phyloP scores from a whole-genome alignment of 305 asterid genomes.

The Fraxinus albicans region DNA sequence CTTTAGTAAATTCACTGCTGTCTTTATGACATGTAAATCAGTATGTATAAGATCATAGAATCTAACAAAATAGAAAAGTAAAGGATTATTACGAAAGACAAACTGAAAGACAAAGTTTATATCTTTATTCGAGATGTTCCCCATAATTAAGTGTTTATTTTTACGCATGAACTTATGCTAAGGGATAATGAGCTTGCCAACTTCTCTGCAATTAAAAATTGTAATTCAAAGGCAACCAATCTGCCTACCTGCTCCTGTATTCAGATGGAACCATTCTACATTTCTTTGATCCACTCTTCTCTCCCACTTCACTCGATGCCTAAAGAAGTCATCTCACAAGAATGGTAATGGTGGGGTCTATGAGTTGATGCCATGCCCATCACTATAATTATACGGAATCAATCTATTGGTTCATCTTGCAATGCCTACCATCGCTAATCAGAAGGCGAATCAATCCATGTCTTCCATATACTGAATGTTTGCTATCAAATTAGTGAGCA shows the following conservation, averaged over 20 bases:
- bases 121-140: constrained; percentile 33
- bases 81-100: not conserved
- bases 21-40: not conserved
- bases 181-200: constrained; percentile 70
- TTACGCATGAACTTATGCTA: constrained; percentile 83
- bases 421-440: too few relatives aligned
- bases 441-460: too few relatives aligned
- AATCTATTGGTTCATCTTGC: constrained; percentile 44
- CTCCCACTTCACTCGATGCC: constrained; percentile 29
- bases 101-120: constrained; percentile 28
- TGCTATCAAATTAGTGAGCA: too few relatives aligned
- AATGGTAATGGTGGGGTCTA: constrained; percentile 56
- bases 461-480: too few relatives aligned
- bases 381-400: not conserved
- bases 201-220: constrained; percentile 60
- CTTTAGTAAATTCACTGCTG: not conserved
- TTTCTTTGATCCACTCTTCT: constrained; percentile 43
- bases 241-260: constrained; percentile 60
- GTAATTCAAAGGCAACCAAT: constrained; percentile 67
- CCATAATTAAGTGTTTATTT: constrained; percentile 74
- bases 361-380: constrained; percentile 33
- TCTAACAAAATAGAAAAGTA: not conserved
- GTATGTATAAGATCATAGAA: not conserved
- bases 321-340: constrained; percentile 57
- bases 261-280: constrained; percentile 65